Evolutionary conservation across 2,329 filamentous ascomycete genomes (phyloP), one percentile per base, ranked within the genome.

Genomic region (Daldinia eschscholtzii): DNA sequence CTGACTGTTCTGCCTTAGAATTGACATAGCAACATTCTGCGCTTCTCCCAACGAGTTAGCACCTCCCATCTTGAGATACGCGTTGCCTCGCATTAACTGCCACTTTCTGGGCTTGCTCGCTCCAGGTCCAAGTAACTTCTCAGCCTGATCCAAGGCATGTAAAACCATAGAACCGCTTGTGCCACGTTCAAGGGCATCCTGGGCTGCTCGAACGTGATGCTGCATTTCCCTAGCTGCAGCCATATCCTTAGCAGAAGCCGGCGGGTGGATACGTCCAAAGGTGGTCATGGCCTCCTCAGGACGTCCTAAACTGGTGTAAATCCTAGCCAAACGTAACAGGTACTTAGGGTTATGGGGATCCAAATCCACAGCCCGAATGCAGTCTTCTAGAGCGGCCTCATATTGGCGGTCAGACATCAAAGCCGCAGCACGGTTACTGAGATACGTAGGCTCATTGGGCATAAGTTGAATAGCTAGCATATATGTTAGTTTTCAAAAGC

Each of bases 401-500:
- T 91, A 98, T 76, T 91, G 89, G 74, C 91, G 91, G 66, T 93
- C 93, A 60, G 93, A 93, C 86, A 99, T 97, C 83, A 93, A 93
- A 39, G 96, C 96, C 33, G 96, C 96, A 42, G 96, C 94, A 76
- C 96, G 92, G 85, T 99, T 99, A 80, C 93, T 95, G 72, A 97
- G 88, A 81, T 97, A 98, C 52, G 94, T 97, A 39, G 94, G 85
- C 58, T 94, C 97, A 75, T 90, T 86, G 61, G 94, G 94, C 76
- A 95, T 91, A 70, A 95, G 88, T 75, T 96, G 92, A 76, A 99
- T 92, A 69, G 96, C 96, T 98, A 78, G n/a, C 55, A 23, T n/a
- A 41, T 12, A 53, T 39, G 61, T 71, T 26, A 71, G 69, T 57
- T 53, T 44, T 18, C 6, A 44, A 39, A 42, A 12, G 9, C 20